Conservation (phyloP, 805 yeast genomes). For the Wickerhamiella hasegawae region DNA sequence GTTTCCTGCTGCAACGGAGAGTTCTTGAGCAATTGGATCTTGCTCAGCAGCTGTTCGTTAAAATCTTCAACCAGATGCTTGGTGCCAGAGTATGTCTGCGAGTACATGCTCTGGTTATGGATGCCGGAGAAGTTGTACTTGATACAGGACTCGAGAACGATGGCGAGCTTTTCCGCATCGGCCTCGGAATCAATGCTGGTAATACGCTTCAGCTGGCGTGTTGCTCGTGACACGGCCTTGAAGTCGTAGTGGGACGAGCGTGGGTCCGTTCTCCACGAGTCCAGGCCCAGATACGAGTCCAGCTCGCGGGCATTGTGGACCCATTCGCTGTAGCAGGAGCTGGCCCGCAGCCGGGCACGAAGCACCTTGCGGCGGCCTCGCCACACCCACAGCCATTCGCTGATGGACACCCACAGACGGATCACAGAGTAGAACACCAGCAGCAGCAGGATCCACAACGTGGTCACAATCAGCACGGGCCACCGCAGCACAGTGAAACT, state of each 20-base stretch:
- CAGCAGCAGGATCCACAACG: constrained; percentile 38
- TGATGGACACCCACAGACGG: constrained; percentile 43
- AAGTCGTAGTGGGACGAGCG: constrained; percentile 54
- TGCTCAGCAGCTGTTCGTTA: constrained; percentile 33
- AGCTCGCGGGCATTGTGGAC: constrained; percentile 36
- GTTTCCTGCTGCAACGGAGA: constrained; percentile 25
- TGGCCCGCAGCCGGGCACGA: constrained; percentile 32
- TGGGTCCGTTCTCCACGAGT: constrained; percentile 47
- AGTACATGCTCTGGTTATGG: constrained; percentile 53
- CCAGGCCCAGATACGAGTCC: constrained; percentile 42
- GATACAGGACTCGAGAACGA: constrained; percentile 47
- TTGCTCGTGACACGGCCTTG: constrained; percentile 36
- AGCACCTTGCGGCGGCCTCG: constrained; percentile 38
- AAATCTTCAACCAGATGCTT: constrained; percentile 42
- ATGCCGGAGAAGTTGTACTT: constrained; percentile 66
- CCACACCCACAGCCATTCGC: constrained; percentile 46
- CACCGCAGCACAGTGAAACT: constrained; percentile 41
- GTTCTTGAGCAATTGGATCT: constrained; percentile 30
- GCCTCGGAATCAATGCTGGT: constrained; percentile 14
- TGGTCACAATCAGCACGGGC: constrained; percentile 41
- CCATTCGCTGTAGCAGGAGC: constrained; percentile 48
- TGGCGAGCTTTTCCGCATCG: constrained; percentile 30
- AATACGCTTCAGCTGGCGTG: constrained; percentile 26
- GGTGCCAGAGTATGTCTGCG: constrained; percentile 65
- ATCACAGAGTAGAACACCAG: constrained; percentile 34